These are phyloP conservation scores for Suillus hirtellus DNA, from an alignment of 768 basidiomycete genomes.

Conservation along the genomic window DNA sequence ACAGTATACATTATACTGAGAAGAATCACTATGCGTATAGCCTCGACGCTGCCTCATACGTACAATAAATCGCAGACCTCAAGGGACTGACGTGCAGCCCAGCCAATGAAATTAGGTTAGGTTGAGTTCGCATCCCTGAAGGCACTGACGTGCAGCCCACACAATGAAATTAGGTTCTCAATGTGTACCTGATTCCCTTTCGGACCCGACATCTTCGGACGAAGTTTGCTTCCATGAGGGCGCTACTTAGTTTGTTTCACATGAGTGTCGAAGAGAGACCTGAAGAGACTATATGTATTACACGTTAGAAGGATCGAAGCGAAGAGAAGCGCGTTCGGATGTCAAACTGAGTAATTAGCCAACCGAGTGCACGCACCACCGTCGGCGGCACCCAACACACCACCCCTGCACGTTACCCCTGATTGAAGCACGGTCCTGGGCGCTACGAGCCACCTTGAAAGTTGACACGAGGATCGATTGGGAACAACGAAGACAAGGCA, in stretches of 20 bases:
- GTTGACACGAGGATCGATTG: background rate
- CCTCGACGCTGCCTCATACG: background rate
- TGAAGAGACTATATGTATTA: background rate
- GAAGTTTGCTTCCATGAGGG: background rate
- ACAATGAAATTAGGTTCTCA: too few relatives aligned
- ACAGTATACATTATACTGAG: background rate
- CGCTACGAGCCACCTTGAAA: background rate
- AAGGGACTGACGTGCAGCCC: background rate
- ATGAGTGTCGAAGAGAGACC: background rate
- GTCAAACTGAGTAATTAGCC: background rate
- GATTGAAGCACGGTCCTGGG: background rate
- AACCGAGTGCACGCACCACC: background rate
- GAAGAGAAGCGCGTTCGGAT: too few relatives aligned
- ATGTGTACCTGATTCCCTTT: background rate
- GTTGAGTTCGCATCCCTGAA: background rate
- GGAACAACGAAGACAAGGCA: conserved; percentile 5
- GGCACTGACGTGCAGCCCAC: background rate
- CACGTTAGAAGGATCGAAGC: background rate
- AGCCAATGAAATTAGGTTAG: too few relatives aligned
- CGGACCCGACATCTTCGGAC: background rate
- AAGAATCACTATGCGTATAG: background rate
- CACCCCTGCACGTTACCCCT: background rate
- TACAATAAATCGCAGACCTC: background rate
- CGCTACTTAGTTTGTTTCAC: background rate
- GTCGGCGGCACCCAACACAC: background rate